Evolutionary conservation across 202 grass and related monocot species (phyloP), one percentile per base, ranked within the genome.

Genomic region (Digitaria exilis): DNA sequence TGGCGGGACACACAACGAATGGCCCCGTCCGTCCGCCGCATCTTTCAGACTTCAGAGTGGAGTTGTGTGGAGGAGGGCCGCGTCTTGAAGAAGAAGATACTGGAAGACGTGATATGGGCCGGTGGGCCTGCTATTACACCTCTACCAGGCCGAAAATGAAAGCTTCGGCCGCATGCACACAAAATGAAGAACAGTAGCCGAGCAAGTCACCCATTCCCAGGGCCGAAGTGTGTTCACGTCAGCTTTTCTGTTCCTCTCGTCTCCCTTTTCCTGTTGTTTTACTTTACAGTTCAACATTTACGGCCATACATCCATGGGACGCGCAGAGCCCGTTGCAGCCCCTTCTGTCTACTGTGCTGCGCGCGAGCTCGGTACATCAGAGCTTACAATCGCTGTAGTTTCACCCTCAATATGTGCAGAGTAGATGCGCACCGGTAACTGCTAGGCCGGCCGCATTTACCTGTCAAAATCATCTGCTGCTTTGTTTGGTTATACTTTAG

Each of bases 231-330:
- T 15, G 14, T 50, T 50, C 16, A 18, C 4, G 48, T 18, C 16
- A 50, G 3, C 48, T 50, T 50, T 50, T 50, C 48, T 50, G 48
- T 50, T 50, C 48, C 4, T 50, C 16, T 18, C 17, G 49, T 19
- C 49, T 7, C 49, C 16, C 16, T 50, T 50, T 19, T 4, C 32
- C 77, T 75, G 77, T 67, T 58, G 9, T 37, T 29, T 28, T 3
- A n/a, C n/a, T 29, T 28, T 39, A 86, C 69, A 81, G 61, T 76
- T 75, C 52, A 17, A 76, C 78, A 85, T 79, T 72, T 80, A 79
- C 56, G 52, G 75, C 74, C 21, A 49, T 14, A 25, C 39, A 19
- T 44, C 22, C 9, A 6, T 30, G 57, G 4, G 22, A 50, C 7
- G 14, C 0, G 0, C 6, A 17, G 29, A 39, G 2, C 17, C 49